phyloP scores from a whole-genome alignment of 140 eudicot genomes.

The Cichorium intybus region DNA sequence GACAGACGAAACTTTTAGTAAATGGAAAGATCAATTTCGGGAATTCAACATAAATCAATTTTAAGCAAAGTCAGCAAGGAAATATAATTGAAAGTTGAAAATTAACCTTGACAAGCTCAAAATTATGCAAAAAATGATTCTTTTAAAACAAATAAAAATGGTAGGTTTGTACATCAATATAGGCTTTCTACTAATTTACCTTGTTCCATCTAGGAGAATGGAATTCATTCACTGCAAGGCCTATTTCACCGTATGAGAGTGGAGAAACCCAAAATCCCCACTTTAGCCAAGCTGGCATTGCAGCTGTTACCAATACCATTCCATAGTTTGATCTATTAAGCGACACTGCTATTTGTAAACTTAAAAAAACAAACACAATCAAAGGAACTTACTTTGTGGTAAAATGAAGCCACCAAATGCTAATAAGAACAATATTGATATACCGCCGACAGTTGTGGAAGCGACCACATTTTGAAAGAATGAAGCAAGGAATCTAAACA shows the following conservation, averaged over 20 bases:
- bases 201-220: slow-evolving; percentile 51
- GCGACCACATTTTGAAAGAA: slow-evolving; percentile 49
- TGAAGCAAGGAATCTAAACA: slow-evolving; percentile 64
- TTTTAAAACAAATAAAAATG: too few species aligned
- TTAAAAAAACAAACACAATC: not conserved
- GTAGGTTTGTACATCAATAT: not conserved
- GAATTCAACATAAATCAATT: too few species aligned
- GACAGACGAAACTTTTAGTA: too few species aligned
- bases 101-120: too few species aligned
- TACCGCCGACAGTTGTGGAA: slow-evolving; percentile 42
- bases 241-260: slow-evolving; percentile 50
- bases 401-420: slow-evolving; percentile 60
- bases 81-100: too few species aligned
- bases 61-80: too few species aligned
- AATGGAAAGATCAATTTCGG: too few species aligned
- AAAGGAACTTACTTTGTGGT: slow-evolving; percentile 49
- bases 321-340: not conserved
- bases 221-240: slow-evolving; percentile 54
- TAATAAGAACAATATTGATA: slow-evolving; percentile 39
- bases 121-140: too few species aligned
- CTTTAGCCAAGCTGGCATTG: slow-evolving; percentile 52
- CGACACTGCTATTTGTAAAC: too few species aligned
- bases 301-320: slow-evolving; percentile 23
- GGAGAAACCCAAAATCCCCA: slow-evolving; percentile 61
- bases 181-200: slow-evolving; percentile 17